Percentiles rank a stretch among this genome's conserved stretches.
These are phyloP conservation scores for Hamamelis virginiana DNA, from an alignment of 164 flowering plant species.

Conservation along the genomic window DNA sequence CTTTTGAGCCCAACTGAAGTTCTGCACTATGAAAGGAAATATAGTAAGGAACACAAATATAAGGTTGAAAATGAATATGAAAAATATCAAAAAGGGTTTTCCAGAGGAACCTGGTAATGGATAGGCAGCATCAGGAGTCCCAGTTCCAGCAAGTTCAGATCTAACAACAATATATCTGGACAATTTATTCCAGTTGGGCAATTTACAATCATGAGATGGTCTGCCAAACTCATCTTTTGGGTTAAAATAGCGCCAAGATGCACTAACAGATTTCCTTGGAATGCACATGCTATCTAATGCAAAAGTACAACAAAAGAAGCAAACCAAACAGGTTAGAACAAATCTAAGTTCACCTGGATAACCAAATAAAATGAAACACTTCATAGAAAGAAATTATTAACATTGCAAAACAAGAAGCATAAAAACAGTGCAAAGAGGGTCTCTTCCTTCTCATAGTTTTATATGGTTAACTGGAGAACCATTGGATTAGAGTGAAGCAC, in stretches of 20 bases:
- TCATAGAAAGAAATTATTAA: not conserved
- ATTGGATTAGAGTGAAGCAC: not conserved
- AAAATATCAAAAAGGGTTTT: not conserved
- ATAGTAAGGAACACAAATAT: not conserved
- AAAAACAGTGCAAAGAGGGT: too few species aligned
- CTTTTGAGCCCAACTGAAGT: conserved; percentile 40
- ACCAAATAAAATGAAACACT: not conserved
- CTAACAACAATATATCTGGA: conserved; percentile 37
- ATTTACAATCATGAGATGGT: conserved; percentile 7
- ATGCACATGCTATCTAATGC: conserved; percentile 11
- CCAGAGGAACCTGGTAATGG: conserved; percentile 47
- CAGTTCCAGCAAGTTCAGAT: conserved; percentile 54
- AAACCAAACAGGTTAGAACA: not conserved
- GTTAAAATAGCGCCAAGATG: not conserved
- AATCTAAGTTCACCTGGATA: not conserved
- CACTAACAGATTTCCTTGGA: conserved; percentile 15
- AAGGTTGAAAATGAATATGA: not conserved
- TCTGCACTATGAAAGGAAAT: conserved; percentile 40
- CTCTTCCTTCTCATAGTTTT: too few species aligned
- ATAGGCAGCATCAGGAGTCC: conserved; percentile 38
- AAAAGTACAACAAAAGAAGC: conserved; percentile 20
- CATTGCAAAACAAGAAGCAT: not conserved
- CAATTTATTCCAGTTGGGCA: conserved; percentile 12
- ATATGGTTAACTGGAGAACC: not conserved
- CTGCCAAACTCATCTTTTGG: conserved; percentile 13